A percentile compares a stretch with the other conserved stretches of the same genome.
Conservation (phyloP, 1,284 basidiomycete species). For the Leccinum pachyderme region DNA sequence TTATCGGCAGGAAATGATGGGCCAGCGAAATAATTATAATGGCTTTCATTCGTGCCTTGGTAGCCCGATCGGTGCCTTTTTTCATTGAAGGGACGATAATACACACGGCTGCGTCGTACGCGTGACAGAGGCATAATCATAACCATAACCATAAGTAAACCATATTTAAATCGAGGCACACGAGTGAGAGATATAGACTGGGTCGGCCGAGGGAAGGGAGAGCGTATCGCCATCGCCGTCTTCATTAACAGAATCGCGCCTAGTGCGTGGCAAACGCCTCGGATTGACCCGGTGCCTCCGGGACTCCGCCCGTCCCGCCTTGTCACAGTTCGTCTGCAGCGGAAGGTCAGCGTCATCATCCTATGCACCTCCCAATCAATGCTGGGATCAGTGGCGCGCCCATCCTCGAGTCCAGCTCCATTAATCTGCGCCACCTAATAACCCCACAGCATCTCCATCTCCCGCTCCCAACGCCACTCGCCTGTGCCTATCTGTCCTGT, state of each 20-base stretch:
- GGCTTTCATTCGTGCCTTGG: background rate
- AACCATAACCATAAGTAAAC: background rate
- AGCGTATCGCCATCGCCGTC: background rate
- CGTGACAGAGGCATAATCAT: background rate
- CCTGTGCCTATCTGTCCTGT: background rate
- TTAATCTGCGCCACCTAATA: background rate
- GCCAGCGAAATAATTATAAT: background rate
- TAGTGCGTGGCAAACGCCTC: background rate
- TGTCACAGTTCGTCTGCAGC: background rate
- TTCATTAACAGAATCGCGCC: background rate
- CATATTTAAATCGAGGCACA: background rate
- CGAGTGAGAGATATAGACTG: background rate
- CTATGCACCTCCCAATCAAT: background rate
- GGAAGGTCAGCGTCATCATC: background rate
- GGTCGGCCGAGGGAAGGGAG: background rate
- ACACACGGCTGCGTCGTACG: background rate
- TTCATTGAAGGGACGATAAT: background rate
- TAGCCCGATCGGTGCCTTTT: background rate
- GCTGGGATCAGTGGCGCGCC: background rate
- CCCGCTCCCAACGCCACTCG: conserved; percentile 2
- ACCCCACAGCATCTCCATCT: background rate
- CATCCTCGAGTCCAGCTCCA: background rate
- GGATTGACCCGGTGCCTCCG: background rate
- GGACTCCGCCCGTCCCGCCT: background rate
- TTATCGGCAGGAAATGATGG: background rate